A percentile compares a stretch with the other conserved stretches of the same genome.
Conservation (phyloP, 179 eudicot species). For the Carnegiea gigantea region DNA sequence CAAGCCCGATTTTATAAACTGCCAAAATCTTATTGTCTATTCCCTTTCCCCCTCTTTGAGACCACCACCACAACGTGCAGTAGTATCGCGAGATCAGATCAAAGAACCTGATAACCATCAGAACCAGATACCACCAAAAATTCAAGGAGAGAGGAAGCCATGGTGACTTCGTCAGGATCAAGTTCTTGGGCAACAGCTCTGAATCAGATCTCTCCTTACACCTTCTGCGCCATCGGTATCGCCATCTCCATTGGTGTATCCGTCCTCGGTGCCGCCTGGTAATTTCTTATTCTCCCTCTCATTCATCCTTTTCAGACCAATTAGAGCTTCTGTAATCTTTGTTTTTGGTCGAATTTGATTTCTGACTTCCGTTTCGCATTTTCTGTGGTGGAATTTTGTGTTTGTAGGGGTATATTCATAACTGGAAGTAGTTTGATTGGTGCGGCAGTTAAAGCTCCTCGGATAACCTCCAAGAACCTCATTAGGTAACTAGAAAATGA, state of each 20-base stretch:
- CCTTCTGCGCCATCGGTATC: constrained; percentile 79
- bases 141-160: not conserved
- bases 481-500: constrained; percentile 51
- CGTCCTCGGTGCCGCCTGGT: constrained; percentile 95
- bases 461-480: constrained; percentile 92
- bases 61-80: not conserved
- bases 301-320: not conserved
- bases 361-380: constrained; percentile 1
- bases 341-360: not conserved
- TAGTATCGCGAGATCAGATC: constrained; percentile 12
- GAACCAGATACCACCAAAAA: not conserved
- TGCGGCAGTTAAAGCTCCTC: constrained; percentile 96
- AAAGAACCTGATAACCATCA: not conserved
- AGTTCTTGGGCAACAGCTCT: constrained; percentile 78
- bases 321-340: constrained; percentile 1
- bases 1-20: not conserved
- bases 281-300: not conserved
- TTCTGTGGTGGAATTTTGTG: not conserved
- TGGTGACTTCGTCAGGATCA: constrained; percentile 22
- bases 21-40: not conserved
- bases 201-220: constrained; percentile 83
- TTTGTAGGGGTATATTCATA: constrained; percentile 80
- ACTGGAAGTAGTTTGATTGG: constrained; percentile 99
- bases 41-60: constrained; percentile 1
- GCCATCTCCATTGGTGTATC: constrained; percentile 91